Conservation (phyloP, 306 rosid species). For the Rosa lucieae region DNA sequence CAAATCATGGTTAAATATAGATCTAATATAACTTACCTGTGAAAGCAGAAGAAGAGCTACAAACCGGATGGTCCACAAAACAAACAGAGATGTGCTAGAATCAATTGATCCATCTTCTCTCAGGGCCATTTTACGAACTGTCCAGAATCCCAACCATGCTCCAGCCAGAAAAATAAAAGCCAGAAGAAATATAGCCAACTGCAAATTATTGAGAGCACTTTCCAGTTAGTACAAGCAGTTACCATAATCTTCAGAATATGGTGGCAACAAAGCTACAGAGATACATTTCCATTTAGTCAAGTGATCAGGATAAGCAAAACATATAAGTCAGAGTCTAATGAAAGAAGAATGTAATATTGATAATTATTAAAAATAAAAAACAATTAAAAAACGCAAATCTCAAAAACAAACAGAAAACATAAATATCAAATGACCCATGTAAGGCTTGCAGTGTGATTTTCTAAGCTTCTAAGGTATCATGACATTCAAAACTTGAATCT, state of each 20-base stretch:
- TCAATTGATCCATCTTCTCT: slow-evolving; percentile 88
- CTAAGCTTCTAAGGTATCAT: background rate
- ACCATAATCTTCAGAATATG: slow-evolving; percentile 12
- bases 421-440: background rate
- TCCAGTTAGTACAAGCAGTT: slow-evolving; percentile 24
- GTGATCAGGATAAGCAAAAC: background rate
- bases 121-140: slow-evolving; percentile 70
- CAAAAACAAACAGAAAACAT: background rate
- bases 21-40: slow-evolving; percentile 50
- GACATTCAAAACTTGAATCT: background rate
- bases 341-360: slow-evolving; percentile 5
- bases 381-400: background rate
- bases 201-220: slow-evolving; percentile 32
- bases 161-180: slow-evolving; percentile 73
- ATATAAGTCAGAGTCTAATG: background rate
- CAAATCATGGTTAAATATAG: background rate
- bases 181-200: slow-evolving; percentile 81
- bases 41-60: slow-evolving; percentile 63
- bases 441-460: background rate
- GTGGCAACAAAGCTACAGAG: slow-evolving; percentile 9
- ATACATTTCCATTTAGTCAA: background rate
- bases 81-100: slow-evolving; percentile 66
- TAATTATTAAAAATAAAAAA: background rate
- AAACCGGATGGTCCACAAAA: slow-evolving; percentile 74
- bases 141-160: slow-evolving; percentile 98